Conservation (phyloP, 345 rosid species). For the Moricandia moricandioides region DNA sequence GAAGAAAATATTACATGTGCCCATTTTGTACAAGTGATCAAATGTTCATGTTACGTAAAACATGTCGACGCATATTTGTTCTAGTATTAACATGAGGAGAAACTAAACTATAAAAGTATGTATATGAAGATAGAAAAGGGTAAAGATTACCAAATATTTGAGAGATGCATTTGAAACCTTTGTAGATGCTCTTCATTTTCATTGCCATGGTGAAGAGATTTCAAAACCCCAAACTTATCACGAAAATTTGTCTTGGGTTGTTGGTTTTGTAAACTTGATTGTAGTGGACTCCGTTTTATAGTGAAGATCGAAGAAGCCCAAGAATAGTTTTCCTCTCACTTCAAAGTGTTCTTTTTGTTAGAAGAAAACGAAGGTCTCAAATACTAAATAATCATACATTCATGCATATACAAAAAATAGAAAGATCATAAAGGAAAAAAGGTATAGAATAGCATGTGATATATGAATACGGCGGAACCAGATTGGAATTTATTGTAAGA, state of each 20-base stretch:
- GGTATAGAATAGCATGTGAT: conserved; percentile 10
- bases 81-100: not conserved
- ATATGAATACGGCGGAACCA: not conserved
- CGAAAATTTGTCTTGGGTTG: not conserved
- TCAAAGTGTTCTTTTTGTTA: not conserved
- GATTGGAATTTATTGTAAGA: not conserved
- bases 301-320: conserved; percentile 5
- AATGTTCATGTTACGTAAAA: not conserved
- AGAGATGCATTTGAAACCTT: conserved; percentile 80
- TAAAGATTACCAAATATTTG: conserved; percentile 67
- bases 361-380: not conserved
- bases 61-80: not conserved
- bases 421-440: not conserved
- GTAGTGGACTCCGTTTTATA: not conserved
- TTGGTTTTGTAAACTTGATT: conserved; percentile 6
- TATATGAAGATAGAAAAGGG: not conserved
- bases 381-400: not conserved
- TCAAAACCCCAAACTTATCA: not conserved
- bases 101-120: not conserved
- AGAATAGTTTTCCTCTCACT: conserved; percentile 10
- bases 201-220: conserved; percentile 50
- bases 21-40: not conserved
- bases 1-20: not conserved
- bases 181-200: conserved; percentile 81
- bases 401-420: not conserved